Percentiles rank a stretch among this genome's conserved stretches.
phyloP scores from a whole-genome alignment of 441 rosid genomes.

The Euphorbia celastroides region DNA sequence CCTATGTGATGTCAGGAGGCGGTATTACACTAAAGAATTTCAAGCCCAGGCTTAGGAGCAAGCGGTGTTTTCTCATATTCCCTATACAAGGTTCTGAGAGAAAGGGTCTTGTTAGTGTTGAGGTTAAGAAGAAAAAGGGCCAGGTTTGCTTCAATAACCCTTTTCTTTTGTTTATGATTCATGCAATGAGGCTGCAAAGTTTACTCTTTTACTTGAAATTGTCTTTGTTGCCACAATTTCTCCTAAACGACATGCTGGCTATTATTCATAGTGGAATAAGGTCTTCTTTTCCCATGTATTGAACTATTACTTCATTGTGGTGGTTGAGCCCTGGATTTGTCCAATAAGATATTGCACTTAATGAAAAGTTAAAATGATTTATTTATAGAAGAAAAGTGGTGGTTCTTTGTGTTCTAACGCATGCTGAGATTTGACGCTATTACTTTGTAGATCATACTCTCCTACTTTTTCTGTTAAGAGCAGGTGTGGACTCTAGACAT shows the following conservation, averaged over 20 bases:
- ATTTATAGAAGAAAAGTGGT: neutral
- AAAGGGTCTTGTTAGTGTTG: constrained; percentile 81
- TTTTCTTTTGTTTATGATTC: neutral
- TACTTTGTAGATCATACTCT: neutral
- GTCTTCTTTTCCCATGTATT: neutral
- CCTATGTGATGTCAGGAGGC: constrained; percentile 95
- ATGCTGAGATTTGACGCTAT: neutral
- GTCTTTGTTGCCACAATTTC: neutral
- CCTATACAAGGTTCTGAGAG: constrained; percentile 86
- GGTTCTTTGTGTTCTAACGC: neutral
- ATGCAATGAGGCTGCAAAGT: neutral
- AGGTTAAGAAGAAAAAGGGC: constrained; percentile 90
- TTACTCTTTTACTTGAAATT: neutral
- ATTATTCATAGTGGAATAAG: neutral
- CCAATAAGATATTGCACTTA: neutral
- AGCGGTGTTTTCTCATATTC: constrained; percentile 86
- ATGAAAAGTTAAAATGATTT: neutral
- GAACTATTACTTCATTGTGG: neutral
- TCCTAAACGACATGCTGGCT: neutral
- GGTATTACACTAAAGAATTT: constrained; percentile 63
- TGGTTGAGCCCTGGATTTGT: neutral
- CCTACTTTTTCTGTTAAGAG: neutral
- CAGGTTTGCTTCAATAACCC: constrained; percentile 53
- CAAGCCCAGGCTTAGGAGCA: constrained; percentile 62
- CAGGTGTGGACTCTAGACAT: neutral